Conservation (phyloP, 495 filamentous ascomycete species). For the Thermothielavioides terrestris region DNA sequence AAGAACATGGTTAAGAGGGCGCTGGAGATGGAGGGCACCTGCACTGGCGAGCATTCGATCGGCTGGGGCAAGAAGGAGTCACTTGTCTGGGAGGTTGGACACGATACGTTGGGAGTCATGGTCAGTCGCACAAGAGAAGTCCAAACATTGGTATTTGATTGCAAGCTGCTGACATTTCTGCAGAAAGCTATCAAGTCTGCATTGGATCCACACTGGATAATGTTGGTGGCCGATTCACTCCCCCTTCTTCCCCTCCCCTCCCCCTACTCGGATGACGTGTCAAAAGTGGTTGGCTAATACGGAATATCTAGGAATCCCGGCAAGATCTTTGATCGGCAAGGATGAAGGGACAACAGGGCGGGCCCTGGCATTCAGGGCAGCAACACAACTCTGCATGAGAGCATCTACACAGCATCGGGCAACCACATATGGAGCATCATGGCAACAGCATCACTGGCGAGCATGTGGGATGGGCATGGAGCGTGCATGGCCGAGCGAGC, state of each 20-base stretch:
- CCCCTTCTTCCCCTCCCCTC: background rate
- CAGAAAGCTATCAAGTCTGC: conserved; percentile 65
- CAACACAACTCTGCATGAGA: background rate
- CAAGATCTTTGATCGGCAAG: conserved; percentile 66
- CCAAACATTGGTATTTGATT: background rate
- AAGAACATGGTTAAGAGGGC: conserved; percentile 83
- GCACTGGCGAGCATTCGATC: conserved; percentile 84
- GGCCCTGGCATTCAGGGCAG: background rate
- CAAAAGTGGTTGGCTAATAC: background rate
- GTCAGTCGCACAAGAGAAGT: conserved; percentile 8
- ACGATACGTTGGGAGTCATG: conserved; percentile 77
- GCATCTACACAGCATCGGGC: background rate
- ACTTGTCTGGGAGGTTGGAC: conserved; percentile 72
- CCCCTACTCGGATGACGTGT: too few relatives aligned
- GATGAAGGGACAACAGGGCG: background rate
- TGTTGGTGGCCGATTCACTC: conserved; percentile 44
- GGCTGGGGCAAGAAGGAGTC: conserved; percentile 82
- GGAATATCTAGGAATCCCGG: conserved; percentile 55
- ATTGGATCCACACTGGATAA: conserved; percentile 82
- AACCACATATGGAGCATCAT: conserved; percentile 4
- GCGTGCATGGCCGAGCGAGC: background rate
- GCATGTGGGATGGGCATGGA: background rate
- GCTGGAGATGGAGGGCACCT: conserved; percentile 88
- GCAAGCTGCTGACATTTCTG: background rate
- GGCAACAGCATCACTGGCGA: background rate